Percentiles rank a stretch among this genome's conserved stretches.
These are phyloP conservation scores for Neofusicoccum laricinum DNA, from an alignment of 2,329 filamentous ascomycete genomes.

Conservation along the genomic window DNA sequence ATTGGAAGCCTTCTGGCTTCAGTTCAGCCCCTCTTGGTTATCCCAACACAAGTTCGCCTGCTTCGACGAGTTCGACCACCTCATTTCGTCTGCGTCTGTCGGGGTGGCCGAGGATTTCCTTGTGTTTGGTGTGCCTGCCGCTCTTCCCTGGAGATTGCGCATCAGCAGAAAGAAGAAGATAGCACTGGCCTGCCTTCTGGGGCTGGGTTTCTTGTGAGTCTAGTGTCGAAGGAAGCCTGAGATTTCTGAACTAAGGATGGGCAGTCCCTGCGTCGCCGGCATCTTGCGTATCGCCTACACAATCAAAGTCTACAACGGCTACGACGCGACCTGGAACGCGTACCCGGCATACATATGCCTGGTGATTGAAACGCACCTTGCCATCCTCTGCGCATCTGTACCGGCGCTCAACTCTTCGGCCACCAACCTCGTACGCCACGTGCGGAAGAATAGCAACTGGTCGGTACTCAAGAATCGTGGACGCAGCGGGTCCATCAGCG, in stretches of 20 bases:
- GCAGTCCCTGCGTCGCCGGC: constrained; percentile 33
- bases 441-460: background rate
- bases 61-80: constrained; percentile 35
- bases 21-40: constrained; percentile 28
- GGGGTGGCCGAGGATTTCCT: constrained; percentile 41
- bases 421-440: background rate
- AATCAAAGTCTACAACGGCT: constrained; percentile 31
- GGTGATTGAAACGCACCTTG: constrained; percentile 40
- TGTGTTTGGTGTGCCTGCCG: constrained; percentile 40
- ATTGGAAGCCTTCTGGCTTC: constrained; percentile 40
- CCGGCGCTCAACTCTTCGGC: constrained; percentile 44
- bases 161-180: constrained; percentile 44
- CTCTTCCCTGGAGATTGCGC: constrained; percentile 44
- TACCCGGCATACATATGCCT: constrained; percentile 42
- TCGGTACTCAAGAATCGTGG: background rate
- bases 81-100: constrained; percentile 37
- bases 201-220: constrained; percentile 40
- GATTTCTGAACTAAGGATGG: background rate
- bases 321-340: constrained; percentile 42
- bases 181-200: constrained; percentile 44
- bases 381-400: constrained; percentile 42
- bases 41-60: constrained; percentile 22
- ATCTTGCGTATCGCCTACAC: constrained; percentile 36
- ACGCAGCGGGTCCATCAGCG: background rate
- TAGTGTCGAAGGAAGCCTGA: background rate